Percentiles rank a stretch among this genome's conserved stretches.
Evolutionary conservation across 2,329 filamentous ascomycete species (phyloP).

Genomic region (Dendryphion nanum): DNA sequence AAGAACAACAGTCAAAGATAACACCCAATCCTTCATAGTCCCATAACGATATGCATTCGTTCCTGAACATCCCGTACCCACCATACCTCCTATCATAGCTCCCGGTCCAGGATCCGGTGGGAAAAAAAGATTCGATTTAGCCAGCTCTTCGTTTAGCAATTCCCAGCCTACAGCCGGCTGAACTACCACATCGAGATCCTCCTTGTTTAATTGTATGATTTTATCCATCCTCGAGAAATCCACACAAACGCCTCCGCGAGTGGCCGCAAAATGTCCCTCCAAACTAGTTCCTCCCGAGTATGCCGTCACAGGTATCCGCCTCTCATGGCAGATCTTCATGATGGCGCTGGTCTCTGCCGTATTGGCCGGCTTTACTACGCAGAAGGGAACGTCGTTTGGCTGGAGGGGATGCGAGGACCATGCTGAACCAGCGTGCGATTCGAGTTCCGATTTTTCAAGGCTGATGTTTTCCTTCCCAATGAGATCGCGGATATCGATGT

Average conservation of each 20-base stretch:
- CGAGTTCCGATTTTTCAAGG: conserved; percentile 53
- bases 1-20: conserved; percentile 81
- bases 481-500: conserved; percentile 61
- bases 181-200: conserved; percentile 58
- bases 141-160: conserved; percentile 73
- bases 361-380: conserved; percentile 72
- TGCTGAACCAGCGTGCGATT: conserved; percentile 59
- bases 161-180: conserved; percentile 81
- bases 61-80: conserved; percentile 73
- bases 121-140: conserved; percentile 76
- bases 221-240: conserved; percentile 86
- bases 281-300: conserved; percentile 87
- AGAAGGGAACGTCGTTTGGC: conserved; percentile 47
- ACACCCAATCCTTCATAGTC: conserved; percentile 93
- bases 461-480: conserved; percentile 64
- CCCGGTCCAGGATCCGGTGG: conserved; percentile 88
- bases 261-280: conserved; percentile 85
- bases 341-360: conserved; percentile 84
- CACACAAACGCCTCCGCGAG: conserved; percentile 77
- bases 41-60: conserved; percentile 92
- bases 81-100: conserved; percentile 89
- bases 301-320: conserved; percentile 79
- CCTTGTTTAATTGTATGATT: conserved; percentile 73
- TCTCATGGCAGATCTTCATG: conserved; percentile 82
- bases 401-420: conserved; percentile 57